Percentiles rank a stretch among this genome's conserved stretches.
phyloP scores from a whole-genome alignment of 345 rosid species.

The Camelina hispida region DNA sequence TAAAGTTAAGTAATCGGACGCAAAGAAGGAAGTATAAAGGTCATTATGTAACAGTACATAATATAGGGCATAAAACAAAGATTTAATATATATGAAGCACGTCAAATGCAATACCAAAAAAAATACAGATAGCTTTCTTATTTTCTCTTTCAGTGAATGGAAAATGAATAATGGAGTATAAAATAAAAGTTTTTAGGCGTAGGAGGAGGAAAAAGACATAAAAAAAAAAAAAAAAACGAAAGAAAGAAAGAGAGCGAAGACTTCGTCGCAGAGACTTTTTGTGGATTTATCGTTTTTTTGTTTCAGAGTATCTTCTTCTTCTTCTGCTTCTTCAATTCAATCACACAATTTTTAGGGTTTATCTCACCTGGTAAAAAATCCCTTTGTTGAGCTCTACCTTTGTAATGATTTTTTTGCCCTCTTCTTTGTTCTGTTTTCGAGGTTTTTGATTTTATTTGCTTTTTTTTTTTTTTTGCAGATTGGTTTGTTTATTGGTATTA shows the following conservation, averaged over 20 bases:
- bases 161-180: too few species aligned
- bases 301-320: not conserved
- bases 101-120: constrained; percentile 26
- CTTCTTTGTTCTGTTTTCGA: not conserved
- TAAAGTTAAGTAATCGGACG: not conserved
- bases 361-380: constrained; percentile 22
- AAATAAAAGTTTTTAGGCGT: constrained; percentile 7
- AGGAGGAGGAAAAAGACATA: constrained; percentile 38
- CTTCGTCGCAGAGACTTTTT: constrained; percentile 42
- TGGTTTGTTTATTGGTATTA: constrained; percentile 9
- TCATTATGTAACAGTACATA: not conserved
- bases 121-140: constrained; percentile 22
- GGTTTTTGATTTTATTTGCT: constrained; percentile 29
- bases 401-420: not conserved
- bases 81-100: constrained; percentile 21
- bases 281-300: constrained; percentile 33
- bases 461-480: constrained; percentile 34
- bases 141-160: not conserved
- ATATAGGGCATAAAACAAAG: constrained; percentile 29
- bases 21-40: constrained; percentile 2
- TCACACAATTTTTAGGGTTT: constrained; percentile 39
- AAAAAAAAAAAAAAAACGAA: not conserved
- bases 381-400: not conserved
- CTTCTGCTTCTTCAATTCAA: not conserved
- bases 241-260: constrained; percentile 38